Evolutionary conservation across 2,329 filamentous ascomycete species (phyloP).

Genomic region (Cryphonectria japonica): DNA sequence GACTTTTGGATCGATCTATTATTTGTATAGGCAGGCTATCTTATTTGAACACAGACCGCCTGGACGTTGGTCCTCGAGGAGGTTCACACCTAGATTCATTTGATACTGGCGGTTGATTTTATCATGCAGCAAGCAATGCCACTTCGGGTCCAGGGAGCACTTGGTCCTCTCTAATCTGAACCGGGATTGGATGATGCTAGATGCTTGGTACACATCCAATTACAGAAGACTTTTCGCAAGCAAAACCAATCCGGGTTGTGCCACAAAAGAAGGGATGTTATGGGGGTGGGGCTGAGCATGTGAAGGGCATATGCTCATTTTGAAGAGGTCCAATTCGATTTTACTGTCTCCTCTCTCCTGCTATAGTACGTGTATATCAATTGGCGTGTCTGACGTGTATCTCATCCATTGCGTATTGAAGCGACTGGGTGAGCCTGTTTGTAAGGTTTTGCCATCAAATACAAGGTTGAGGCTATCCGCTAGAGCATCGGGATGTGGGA

Average conservation of each 20-base stretch:
- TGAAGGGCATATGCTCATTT: neutral
- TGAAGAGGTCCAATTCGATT: neutral
- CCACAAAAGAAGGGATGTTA: neutral
- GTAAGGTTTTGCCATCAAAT: neutral
- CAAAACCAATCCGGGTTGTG: neutral
- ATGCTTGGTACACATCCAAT: neutral
- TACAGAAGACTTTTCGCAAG: neutral
- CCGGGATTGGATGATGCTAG: neutral
- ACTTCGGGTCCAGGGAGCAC: neutral
- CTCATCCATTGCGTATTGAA: neutral
- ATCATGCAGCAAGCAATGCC: neutral
- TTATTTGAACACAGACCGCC: neutral
- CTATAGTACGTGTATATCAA: neutral
- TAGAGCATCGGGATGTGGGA: neutral
- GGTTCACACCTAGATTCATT: neutral
- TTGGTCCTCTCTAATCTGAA: neutral
- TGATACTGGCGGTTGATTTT: neutral
- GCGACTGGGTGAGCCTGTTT: neutral
- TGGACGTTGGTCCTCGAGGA: neutral
- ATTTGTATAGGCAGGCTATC: neutral
- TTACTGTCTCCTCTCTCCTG: neutral
- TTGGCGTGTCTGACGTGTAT: neutral
- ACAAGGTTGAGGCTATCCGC: neutral
- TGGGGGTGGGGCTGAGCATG: neutral
- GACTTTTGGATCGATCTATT: neutral